A percentile compares a stretch with the other conserved stretches of the same genome.
Conservation (phyloP, 306 rosid genomes). For the Canavalia gladiata region DNA sequence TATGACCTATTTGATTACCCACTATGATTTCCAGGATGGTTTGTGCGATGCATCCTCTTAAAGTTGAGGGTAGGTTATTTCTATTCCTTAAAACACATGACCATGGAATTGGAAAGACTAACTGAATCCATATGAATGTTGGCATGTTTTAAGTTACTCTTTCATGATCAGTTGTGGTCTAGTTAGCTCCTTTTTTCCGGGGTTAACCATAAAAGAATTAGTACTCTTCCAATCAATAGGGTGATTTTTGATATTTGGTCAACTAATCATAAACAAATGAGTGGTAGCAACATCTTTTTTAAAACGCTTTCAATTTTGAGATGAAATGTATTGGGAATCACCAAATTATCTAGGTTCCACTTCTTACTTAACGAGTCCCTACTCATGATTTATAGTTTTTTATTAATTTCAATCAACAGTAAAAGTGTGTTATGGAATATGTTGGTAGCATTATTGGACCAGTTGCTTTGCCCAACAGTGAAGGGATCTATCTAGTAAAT, state of each 20-base stretch:
- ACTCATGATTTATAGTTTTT: too few species aligned
- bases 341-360: too few species aligned
- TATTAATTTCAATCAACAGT: too few species aligned
- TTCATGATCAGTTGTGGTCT: neutral
- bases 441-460: too few species aligned
- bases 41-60: neutral
- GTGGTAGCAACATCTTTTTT: neutral
- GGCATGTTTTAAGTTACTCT: neutral
- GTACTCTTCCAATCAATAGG: neutral
- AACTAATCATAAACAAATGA: neutral
- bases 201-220: neutral
- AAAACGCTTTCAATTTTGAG: too few species aligned
- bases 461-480: neutral
- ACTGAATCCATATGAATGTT: constrained; percentile 2
- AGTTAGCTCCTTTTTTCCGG: neutral
- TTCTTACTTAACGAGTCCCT: too few species aligned
- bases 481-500: constrained; percentile 10
- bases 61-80: neutral
- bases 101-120: neutral
- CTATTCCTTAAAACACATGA: neutral
- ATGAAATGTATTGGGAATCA: too few species aligned
- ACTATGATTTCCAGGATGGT: neutral
- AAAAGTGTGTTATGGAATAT: too few species aligned
- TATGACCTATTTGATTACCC: neutral
- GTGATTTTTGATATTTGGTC: neutral